These are phyloP conservation scores for Clitopilus hobsonii DNA, from an alignment of 768 basidiomycete genomes.

Conservation along the genomic window DNA sequence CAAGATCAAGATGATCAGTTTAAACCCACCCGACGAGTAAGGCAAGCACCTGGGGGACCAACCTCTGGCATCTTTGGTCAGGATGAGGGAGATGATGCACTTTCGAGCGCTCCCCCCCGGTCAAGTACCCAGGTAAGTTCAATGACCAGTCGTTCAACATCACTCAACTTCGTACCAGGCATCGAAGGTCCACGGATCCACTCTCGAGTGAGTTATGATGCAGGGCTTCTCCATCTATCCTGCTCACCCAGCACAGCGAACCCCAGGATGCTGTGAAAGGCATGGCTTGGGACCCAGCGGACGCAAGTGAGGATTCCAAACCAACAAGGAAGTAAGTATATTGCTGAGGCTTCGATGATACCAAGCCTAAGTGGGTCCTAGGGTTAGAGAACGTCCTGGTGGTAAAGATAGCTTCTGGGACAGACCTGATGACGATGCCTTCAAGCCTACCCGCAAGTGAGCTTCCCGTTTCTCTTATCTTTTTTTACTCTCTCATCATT, in stretches of 20 bases:
- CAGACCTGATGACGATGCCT: constrained; percentile 37
- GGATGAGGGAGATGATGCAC: constrained; percentile 49
- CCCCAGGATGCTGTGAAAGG: constrained; percentile 14
- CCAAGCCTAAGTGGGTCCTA: constrained; percentile 15
- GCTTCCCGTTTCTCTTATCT: constrained; percentile 8
- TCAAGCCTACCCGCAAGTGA: constrained; percentile 69
- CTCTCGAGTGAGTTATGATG: not conserved
- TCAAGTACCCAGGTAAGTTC: constrained; percentile 7
- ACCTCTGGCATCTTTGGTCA: constrained; percentile 47
- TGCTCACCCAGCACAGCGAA: constrained; percentile 10
- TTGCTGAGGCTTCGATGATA: not conserved
- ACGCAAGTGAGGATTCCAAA: constrained; percentile 21
- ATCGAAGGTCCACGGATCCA: not conserved
- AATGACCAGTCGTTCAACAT: not conserved
- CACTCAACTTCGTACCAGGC: not conserved
- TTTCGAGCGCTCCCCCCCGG: constrained; percentile 50
- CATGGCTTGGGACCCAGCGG: constrained; percentile 27
- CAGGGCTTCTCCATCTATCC: not conserved
- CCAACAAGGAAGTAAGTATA: constrained; percentile 35
- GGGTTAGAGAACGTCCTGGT: constrained; percentile 66
- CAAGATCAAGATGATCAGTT: constrained; percentile 24
- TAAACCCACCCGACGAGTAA: constrained; percentile 54
- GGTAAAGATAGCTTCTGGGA: constrained; percentile 51
- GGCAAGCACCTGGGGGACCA: constrained; percentile 47
- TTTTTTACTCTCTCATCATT: not conserved